Evolutionary conservation across 768 basidiomycete genomes (phyloP).

Genomic region (Clavaria fumosa): DNA sequence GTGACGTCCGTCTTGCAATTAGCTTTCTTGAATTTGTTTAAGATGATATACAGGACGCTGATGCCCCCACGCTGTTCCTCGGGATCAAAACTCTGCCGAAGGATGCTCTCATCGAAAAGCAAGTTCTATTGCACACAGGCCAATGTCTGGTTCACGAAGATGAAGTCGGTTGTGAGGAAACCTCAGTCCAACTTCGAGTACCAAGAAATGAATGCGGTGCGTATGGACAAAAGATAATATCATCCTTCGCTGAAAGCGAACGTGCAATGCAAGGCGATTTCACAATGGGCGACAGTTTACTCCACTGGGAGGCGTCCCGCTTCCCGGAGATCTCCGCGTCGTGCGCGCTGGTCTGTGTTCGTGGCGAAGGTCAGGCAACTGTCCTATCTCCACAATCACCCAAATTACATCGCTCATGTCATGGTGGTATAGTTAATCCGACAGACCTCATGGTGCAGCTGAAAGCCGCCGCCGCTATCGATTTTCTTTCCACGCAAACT

Average conservation of each 20-base stretch:
- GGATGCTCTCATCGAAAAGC: slow-evolving; percentile 60
- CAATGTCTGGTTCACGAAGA: slow-evolving; percentile 31
- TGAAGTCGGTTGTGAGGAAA: slow-evolving; percentile 35
- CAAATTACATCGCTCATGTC: too few relatives aligned
- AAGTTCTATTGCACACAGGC: slow-evolving; percentile 58
- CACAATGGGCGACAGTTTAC: slow-evolving; percentile 8
- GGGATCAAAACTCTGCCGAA: slow-evolving; percentile 55
- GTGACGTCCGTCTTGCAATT: too few relatives aligned
- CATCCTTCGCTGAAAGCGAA: slow-evolving; percentile 2
- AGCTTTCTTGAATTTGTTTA: too few relatives aligned
- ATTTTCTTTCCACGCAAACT: slow-evolving; percentile 7
- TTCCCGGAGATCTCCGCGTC: slow-evolving; percentile 26
- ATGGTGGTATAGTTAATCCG: too few relatives aligned
- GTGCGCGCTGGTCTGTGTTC: slow-evolving; percentile 30
- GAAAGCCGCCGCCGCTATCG: neutral
- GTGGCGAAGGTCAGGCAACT: slow-evolving; percentile 18
- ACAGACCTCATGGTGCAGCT: too few relatives aligned
- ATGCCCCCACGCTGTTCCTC: slow-evolving; percentile 37
- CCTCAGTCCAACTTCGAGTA: slow-evolving; percentile 16
- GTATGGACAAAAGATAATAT: slow-evolving; percentile 5
- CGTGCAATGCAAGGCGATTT: slow-evolving; percentile 6
- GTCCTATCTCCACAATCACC: neutral
- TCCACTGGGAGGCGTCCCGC: slow-evolving; percentile 35
- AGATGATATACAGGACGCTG: slow-evolving; percentile 9
- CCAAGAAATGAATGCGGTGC: slow-evolving; percentile 31